A percentile compares a stretch with the other conserved stretches of the same genome.
Evolutionary conservation across 2,329 filamentous ascomycete genomes (phyloP).

Genomic region (Dactylonectria macrodidyma): DNA sequence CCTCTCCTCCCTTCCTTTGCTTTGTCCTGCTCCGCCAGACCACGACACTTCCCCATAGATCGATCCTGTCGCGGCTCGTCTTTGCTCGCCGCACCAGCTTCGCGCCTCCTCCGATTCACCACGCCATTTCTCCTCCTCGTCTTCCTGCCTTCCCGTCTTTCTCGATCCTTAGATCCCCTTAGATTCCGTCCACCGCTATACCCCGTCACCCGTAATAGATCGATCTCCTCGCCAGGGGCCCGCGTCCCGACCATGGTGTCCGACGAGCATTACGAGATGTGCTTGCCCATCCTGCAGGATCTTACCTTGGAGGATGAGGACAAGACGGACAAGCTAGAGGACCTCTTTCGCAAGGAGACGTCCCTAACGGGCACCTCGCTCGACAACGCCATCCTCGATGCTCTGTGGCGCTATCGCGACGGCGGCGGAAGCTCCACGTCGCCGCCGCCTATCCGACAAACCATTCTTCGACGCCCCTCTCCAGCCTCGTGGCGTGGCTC

Average conservation of each 20-base stretch:
- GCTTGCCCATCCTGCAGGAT: constrained; percentile 90
- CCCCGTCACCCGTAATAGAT: constrained; percentile 24
- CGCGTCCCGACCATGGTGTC: constrained; percentile 80
- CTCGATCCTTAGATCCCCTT: constrained; percentile 20
- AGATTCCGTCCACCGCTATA: constrained; percentile 24
- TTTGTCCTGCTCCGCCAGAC: constrained; percentile 33
- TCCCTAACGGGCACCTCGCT: constrained; percentile 81
- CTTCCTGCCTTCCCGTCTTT: background rate
- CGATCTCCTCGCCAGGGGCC: constrained; percentile 27
- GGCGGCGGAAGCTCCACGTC: constrained; percentile 76
- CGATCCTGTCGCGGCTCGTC: constrained; percentile 24
- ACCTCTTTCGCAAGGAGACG: constrained; percentile 85
- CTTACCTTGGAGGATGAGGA: constrained; percentile 90
- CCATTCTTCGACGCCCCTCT: constrained; percentile 89
- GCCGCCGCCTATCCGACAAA: constrained; percentile 89
- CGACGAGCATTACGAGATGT: constrained; percentile 93
- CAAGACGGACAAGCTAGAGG: constrained; percentile 92
- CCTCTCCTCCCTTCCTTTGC: constrained; percentile 37
- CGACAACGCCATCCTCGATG: constrained; percentile 92
- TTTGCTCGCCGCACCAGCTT: constrained; percentile 35
- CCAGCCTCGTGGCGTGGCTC: constrained; percentile 94
- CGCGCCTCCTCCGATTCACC: constrained; percentile 27
- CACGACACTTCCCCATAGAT: constrained; percentile 28
- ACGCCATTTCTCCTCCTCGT: constrained; percentile 26
- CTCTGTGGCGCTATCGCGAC: constrained; percentile 88